These are phyloP conservation scores for Dentipellis sp. DNA, from an alignment of 768 basidiomycete species.

Conservation along the genomic window DNA sequence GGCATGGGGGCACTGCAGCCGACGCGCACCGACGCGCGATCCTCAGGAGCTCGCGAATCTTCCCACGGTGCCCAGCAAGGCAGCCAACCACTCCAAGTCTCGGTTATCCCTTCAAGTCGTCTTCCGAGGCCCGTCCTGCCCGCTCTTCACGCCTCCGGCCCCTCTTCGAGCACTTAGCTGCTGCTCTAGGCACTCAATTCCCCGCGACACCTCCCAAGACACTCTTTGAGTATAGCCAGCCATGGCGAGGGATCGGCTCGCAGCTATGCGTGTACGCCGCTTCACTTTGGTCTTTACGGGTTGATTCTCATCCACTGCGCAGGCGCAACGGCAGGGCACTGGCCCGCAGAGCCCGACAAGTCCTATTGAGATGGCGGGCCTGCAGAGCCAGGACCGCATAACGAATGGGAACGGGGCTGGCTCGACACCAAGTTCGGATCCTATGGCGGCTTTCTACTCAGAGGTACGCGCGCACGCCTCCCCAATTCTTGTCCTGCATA, in stretches of 20 bases:
- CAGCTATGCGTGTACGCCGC: constrained; percentile 13
- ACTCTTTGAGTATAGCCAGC: neutral
- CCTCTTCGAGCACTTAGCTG: constrained; percentile 1
- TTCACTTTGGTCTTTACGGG: neutral
- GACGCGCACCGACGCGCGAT: too few relatives aligned
- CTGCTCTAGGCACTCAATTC: neutral
- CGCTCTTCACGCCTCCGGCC: too few relatives aligned
- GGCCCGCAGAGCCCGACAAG: constrained; percentile 13
- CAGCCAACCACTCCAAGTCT: too few relatives aligned
- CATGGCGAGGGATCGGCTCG: constrained; percentile 17
- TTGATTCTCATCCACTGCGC: neutral
- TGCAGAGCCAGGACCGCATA: constrained; percentile 14
- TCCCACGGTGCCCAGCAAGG: too few relatives aligned
- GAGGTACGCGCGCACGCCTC: constrained; percentile 18
- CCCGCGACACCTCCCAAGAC: neutral
- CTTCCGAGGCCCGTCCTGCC: too few relatives aligned
- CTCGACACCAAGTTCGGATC: constrained; percentile 9
- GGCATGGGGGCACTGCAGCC: too few relatives aligned
- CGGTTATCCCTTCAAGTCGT: too few relatives aligned
- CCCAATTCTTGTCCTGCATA: neutral
- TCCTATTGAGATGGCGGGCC: constrained; percentile 22
- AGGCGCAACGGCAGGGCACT: constrained; percentile 22
- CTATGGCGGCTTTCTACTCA: constrained; percentile 23
- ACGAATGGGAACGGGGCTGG: constrained; percentile 14
- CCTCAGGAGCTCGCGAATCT: too few relatives aligned